Conservation (phyloP, 108 stramenopile genomes). For the Cyclotella sp. region DNA sequence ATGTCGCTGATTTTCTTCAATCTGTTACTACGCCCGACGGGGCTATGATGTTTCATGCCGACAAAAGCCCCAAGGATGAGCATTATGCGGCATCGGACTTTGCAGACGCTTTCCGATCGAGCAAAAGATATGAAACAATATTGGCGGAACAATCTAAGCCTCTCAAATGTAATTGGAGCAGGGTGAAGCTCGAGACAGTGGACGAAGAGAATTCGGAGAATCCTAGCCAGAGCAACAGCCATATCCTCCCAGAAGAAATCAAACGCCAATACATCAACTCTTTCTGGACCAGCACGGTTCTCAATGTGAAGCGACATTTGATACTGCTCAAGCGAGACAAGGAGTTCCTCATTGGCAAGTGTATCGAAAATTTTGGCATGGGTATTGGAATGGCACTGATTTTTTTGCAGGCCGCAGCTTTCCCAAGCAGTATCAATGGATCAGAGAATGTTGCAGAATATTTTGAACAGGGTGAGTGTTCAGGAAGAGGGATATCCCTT, state of each 20-base stretch:
- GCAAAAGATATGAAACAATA: constrained; percentile 27
- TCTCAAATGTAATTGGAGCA: constrained; percentile 27
- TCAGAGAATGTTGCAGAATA: constrained; percentile 26
- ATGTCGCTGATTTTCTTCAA: constrained; percentile 88
- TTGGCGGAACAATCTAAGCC: constrained; percentile 24
- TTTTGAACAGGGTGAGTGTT: constrained; percentile 38
- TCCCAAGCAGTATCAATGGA: constrained; percentile 34
- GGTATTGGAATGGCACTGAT: constrained; percentile 48
- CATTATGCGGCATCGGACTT: constrained; percentile 44
- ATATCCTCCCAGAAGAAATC: constrained; percentile 27
- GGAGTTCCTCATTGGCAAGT: constrained; percentile 64
- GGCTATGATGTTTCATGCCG: constrained; percentile 36
- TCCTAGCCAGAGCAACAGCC: background rate
- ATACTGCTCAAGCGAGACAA: constrained; percentile 66
- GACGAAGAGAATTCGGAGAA: constrained; percentile 1
- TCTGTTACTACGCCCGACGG: constrained; percentile 62
- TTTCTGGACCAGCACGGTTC: constrained; percentile 43
- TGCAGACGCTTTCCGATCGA: constrained; percentile 47
- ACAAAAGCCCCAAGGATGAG: constrained; percentile 37
- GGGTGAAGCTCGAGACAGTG: constrained; percentile 8
- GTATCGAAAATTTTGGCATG: constrained; percentile 54
- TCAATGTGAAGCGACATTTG: constrained; percentile 61
- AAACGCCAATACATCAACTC: constrained; percentile 59
- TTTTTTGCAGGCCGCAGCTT: constrained; percentile 49
- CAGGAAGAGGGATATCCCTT: background rate